Conservation (phyloP, 2,329 filamentous ascomycete species). For the Aspergillus sp. region DNA sequence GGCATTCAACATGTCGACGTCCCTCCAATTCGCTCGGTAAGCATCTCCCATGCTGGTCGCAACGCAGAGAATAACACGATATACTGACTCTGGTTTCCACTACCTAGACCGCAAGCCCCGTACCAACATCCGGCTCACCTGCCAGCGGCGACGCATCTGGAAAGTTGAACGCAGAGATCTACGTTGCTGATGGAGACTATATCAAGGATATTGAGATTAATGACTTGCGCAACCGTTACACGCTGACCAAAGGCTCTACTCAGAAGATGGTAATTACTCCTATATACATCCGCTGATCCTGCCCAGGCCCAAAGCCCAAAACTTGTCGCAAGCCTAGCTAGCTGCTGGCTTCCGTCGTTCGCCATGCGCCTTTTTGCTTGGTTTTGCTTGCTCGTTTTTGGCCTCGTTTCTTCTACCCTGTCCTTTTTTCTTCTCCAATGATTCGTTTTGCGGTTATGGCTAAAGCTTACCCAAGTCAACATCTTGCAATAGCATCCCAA, state of each 20-base stretch:
- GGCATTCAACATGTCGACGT: conserved; percentile 89
- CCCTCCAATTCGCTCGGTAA: conserved; percentile 70
- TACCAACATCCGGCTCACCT: conserved; percentile 58
- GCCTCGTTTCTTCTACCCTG: conserved; percentile 21
- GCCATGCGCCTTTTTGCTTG: conserved; percentile 37
- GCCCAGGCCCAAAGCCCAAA: conserved; percentile 40
- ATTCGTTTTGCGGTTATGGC: conserved; percentile 56
- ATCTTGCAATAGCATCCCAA: conserved; percentile 58
- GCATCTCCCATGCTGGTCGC: conserved; percentile 14
- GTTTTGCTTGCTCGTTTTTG: conserved; percentile 36
- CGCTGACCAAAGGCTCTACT: conserved; percentile 92
- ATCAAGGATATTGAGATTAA: conserved; percentile 99
- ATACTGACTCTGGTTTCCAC: background rate
- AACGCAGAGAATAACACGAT: background rate
- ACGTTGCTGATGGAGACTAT: conserved; percentile 93
- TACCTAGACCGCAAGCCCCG: conserved; percentile 51
- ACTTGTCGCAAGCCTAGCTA: conserved; percentile 40
- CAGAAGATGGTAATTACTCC: conserved; percentile 99
- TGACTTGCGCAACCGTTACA: conserved; percentile 93
- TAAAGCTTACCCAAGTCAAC: conserved; percentile 68
- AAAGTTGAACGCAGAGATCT: conserved; percentile 81
- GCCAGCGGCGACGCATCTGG: conserved; percentile 51
- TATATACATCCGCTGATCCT: conserved; percentile 68
- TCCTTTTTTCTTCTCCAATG: too few relatives aligned
- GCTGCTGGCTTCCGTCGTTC: conserved; percentile 33